These are phyloP conservation scores for Nakazawaea molendinolei DNA, from an alignment of 805 yeast genomes.

Conservation along the genomic window DNA sequence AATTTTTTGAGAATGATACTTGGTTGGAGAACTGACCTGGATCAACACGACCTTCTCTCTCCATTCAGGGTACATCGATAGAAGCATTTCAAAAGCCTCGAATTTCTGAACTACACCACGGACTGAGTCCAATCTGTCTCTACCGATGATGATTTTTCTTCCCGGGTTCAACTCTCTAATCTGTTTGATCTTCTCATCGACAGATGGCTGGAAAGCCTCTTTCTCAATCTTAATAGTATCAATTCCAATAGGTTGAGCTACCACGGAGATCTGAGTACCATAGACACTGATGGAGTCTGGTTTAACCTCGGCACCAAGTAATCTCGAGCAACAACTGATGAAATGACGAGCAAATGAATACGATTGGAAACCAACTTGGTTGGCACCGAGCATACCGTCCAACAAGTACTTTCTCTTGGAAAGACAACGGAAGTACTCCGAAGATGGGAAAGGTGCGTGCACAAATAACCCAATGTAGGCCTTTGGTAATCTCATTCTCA, in stretches of 20 bases:
- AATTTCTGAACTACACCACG: slow-evolving; percentile 92
- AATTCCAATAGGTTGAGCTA: slow-evolving; percentile 83
- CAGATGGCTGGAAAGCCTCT: slow-evolving; percentile 44
- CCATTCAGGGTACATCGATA: slow-evolving; percentile 92
- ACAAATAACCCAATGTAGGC: slow-evolving; percentile 72
- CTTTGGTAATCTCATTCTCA: slow-evolving; percentile 70
- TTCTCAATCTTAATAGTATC: slow-evolving; percentile 63
- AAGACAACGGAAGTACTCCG: slow-evolving; percentile 87
- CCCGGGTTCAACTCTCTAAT: slow-evolving; percentile 56
- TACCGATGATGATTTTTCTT: slow-evolving; percentile 80
- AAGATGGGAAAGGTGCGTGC: slow-evolving; percentile 92
- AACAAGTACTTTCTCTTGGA: slow-evolving; percentile 76
- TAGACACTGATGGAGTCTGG: slow-evolving; percentile 56
- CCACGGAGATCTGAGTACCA: slow-evolving; percentile 71
- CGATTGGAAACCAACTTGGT: slow-evolving; percentile 80
- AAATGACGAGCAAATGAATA: slow-evolving; percentile 86
- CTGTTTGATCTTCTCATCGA: slow-evolving; percentile 59
- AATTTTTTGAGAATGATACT: slow-evolving; percentile 50
- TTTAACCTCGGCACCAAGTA: slow-evolving; percentile 74
- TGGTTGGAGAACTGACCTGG: slow-evolving; percentile 85
- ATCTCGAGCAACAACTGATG: slow-evolving; percentile 80
- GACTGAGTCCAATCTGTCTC: slow-evolving; percentile 88
- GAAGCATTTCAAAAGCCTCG: slow-evolving; percentile 82
- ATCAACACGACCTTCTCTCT: slow-evolving; percentile 77
- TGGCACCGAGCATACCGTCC: slow-evolving; percentile 90